Base-by-base conservation (phyloP, 1,284 basidiomycete species). In the Cutaneotrichosporon sp. region DNA sequence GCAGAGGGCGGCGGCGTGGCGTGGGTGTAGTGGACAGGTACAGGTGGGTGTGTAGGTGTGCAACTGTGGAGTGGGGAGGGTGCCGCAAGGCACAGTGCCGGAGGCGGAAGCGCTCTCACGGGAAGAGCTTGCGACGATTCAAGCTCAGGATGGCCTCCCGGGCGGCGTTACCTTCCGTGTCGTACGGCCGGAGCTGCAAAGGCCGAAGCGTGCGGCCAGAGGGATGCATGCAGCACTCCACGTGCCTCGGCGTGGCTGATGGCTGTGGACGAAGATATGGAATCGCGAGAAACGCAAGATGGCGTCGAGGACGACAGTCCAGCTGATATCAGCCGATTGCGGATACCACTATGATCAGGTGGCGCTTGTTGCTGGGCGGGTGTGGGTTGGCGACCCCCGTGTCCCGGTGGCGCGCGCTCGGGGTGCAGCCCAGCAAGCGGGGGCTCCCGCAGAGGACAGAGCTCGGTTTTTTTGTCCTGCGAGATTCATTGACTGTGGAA, bases 41-140 rank as follows among this genome's bases (percentile, higher is more conserved):
- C 18, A 9, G 25, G 47, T 14, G 47, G 25, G 47, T 13, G 47
- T n/a, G 47, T 29, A 13, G 24, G 47, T n/a, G 47, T 29, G 24
- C 24, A n/a, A 13, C 10, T 45, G 25, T 25, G 18, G 27, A 29
- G 47, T n/a, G 27, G 27, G 47, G 25, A 50, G 25, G 25, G 47
- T 50, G 47, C 47, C 8, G 27, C 47, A 50, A 50, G 47, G 47
- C 47, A 50, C 47, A 50, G 47, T 50, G 47, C 47, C 47, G 47
- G 18, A 50, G 27, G 47, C 47, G 47, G 47, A 50, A 50, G 25
- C 47, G 47, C 47, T 50, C 16, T 50, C 16, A 31, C 47, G 47
- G 47, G 47, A 50, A 18, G 47, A 29, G 25, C 47, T 50, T 27
- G 47, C 18, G 13, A 8, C 13, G 25, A 31, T 31, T 27, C 47